Base-by-base conservation (phyloP, 352 stramenopile genomes). In the Albugo candida region DNA sequence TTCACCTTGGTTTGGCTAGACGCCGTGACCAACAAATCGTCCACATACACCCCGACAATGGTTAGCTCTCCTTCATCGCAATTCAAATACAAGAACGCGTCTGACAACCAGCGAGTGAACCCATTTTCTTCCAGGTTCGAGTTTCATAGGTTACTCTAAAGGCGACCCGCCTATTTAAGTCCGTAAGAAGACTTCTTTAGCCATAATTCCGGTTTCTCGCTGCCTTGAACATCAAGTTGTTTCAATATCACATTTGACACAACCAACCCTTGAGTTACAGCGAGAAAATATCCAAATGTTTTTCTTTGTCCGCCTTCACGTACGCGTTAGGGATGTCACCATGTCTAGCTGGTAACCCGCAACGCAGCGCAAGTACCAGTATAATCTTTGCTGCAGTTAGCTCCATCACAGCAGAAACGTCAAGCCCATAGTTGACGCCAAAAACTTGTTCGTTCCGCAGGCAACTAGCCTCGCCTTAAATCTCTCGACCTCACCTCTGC, bases 281-380 rank as follows among this genome's bases (percentile, higher is more conserved):
- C 21, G 27, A 71, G 12, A 43, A 54, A 17, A 67, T 66, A 1
- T 56, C 37, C 13, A 61, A 18, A 0, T 40, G 40, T 8, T 53
- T 19, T 14, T 67, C 57, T 0, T 45, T 54, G 57, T 58, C n/a
- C n/a, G n/a, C n/a, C n/a, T n/a, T n/a, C n/a, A n/a, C n/a, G n/a
- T n/a, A n/a, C n/a, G n/a, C n/a, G 21, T 55, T 64, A 24, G 59
- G 59, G 1, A 66, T 45, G 16, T 67, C 63, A 13, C 58, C 50
- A 27, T 65, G 63, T 2, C 20, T 24, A 0, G 56, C 54, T 0
- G 49, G 56, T 0, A 68, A 54, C 1, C 41, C 0, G 43, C 53
- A 68, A 13, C 55, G 13, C 11, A 13, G 41, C 5, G 41, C 49
- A 6, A 62, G 5, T 1, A 31, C 49, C 0, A 61, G 21, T 10